phyloP scores from a whole-genome alignment of 2,329 filamentous ascomycete species.

The Ploettnerulaceae sp. region DNA sequence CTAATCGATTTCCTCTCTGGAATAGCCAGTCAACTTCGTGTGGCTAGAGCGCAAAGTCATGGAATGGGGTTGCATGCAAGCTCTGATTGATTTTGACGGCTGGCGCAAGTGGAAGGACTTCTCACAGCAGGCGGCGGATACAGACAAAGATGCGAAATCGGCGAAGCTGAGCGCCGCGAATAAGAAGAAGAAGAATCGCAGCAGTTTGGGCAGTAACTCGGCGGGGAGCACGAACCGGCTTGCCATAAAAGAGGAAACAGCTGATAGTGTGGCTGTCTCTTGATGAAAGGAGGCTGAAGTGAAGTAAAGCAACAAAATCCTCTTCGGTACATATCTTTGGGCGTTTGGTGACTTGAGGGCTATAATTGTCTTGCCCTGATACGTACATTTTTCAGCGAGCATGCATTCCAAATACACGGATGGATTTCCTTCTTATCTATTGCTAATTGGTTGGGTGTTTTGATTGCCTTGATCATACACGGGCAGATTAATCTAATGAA shows the following conservation, averaged over 20 bases:
- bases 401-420: too few relatives aligned
- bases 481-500: too few relatives aligned
- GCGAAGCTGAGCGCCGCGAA: slow-evolving; percentile 7
- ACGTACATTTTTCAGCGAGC: too few relatives aligned
- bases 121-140: slow-evolving; percentile 33
- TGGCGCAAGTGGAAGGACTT: slow-evolving; percentile 98
- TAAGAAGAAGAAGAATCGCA: slow-evolving; percentile 25
- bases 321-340: too few relatives aligned
- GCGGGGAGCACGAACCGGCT: slow-evolving; percentile 11
- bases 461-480: too few relatives aligned
- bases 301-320: too few relatives aligned
- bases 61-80: slow-evolving; percentile 99
- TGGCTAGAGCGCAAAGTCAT: slow-evolving; percentile 98
- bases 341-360: too few relatives aligned
- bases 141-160: slow-evolving; percentile 18
- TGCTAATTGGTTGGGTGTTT: too few relatives aligned
- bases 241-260: slow-evolving; percentile 11
- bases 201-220: slow-evolving; percentile 18
- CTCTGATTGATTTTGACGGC: slow-evolving; percentile 94
- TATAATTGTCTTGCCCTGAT: too few relatives aligned
- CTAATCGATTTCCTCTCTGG: slow-evolving; percentile 12
- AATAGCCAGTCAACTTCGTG: slow-evolving; percentile 88
- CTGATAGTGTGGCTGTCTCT: too few relatives aligned
- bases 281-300: too few relatives aligned
- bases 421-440: too few relatives aligned